A percentile compares a stretch with the other conserved stretches of the same genome.
phyloP scores from a whole-genome alignment of 2,329 filamentous ascomycete genomes.

The Nakataea oryzae region DNA sequence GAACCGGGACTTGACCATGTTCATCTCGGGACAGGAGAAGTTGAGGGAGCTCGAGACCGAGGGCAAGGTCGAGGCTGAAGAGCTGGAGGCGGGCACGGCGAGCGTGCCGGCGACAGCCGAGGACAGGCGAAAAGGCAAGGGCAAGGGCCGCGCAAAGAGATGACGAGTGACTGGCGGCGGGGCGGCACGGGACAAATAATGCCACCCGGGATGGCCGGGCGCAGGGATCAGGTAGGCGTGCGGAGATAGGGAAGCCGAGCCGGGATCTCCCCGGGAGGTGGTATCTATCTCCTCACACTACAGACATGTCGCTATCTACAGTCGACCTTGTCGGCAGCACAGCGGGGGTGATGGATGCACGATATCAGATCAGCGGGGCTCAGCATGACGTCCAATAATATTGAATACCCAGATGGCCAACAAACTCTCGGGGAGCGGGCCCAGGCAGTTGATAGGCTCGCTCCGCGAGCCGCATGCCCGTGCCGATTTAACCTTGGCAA shows the following conservation, averaged over 20 bases:
- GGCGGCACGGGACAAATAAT: neutral
- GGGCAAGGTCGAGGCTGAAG: conserved; percentile 51
- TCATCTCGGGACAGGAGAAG: conserved; percentile 76
- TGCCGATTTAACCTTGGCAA: neutral
- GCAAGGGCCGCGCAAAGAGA: conserved; percentile 38
- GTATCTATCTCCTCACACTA: neutral
- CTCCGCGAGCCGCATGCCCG: neutral
- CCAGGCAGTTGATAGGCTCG: neutral
- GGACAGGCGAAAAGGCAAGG: conserved; percentile 29
- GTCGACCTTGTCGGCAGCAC: neutral
- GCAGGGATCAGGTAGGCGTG: neutral
- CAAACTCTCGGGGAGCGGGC: neutral
- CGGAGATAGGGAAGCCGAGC: neutral
- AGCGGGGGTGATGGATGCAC: neutral
- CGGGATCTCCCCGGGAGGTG: neutral
- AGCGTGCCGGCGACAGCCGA: conserved; percentile 46
- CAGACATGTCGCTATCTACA: neutral
- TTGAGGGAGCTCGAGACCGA: conserved; percentile 58
- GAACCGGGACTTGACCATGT: conserved; percentile 80
- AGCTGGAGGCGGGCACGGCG: conserved; percentile 64
- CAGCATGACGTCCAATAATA: neutral
- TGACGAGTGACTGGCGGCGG: neutral
- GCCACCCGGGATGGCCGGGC: too few species aligned
- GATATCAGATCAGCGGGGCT: neutral
- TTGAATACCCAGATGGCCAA: neutral